A percentile compares a stretch with the other conserved stretches of the same genome.
phyloP scores from a whole-genome alignment of 306 rosid species.

The Trifolium pratense region DNA sequence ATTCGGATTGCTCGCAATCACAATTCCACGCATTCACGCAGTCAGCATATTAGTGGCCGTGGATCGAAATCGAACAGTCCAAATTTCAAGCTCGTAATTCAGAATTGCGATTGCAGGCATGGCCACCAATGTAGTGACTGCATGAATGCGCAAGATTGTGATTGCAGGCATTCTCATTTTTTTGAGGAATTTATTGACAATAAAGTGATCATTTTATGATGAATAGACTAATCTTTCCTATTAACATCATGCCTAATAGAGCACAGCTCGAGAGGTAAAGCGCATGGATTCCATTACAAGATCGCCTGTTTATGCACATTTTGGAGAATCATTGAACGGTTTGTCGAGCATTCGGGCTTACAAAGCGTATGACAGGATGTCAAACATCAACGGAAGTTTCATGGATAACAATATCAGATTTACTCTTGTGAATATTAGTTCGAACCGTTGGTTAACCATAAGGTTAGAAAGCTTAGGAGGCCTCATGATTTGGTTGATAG shows the following conservation, averaged over 20 bases:
- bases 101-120: too few relatives aligned
- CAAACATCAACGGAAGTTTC: constrained; percentile 67
- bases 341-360: constrained; percentile 78
- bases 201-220: background rate
- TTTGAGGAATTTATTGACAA: too few relatives aligned
- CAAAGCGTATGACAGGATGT: constrained; percentile 82
- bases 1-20: too few relatives aligned
- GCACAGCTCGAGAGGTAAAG: constrained; percentile 84
- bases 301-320: constrained; percentile 92
- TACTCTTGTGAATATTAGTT: constrained; percentile 62
- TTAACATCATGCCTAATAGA: constrained; percentile 47
- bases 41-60: too few relatives aligned
- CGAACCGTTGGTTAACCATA: constrained; percentile 75
- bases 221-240: constrained; percentile 14
- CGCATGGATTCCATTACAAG: constrained; percentile 86
- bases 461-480: constrained; percentile 86
- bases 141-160: too few relatives aligned
- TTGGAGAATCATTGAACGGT: constrained; percentile 92
- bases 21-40: too few relatives aligned
- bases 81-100: too few relatives aligned
- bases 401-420: constrained; percentile 89
- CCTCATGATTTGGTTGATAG: constrained; percentile 83
- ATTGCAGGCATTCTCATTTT: too few relatives aligned
- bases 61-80: too few relatives aligned
- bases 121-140: too few relatives aligned